Conservation (phyloP, 2,329 filamentous ascomycete species). For the Exophiala dermatitidis region DNA sequence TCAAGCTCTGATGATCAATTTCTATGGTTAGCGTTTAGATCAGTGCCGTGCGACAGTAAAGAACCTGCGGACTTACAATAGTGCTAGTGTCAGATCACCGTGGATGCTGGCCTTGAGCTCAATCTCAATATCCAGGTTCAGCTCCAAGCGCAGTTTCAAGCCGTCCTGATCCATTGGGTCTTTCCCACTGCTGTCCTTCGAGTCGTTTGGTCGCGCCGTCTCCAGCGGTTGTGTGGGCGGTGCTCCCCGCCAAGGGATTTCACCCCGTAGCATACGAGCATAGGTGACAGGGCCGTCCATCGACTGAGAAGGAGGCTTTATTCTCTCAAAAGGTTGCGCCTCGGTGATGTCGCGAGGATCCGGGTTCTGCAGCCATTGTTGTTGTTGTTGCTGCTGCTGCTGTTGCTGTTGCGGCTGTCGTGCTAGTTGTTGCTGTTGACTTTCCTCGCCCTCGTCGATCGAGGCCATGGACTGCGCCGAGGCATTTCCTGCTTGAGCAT, state of each 20-base stretch:
- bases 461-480: slow-evolving; percentile 25
- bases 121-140: slow-evolving; percentile 77
- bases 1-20: slow-evolving; percentile 25
- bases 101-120: slow-evolving; percentile 79
- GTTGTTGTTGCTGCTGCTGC: slow-evolving; percentile 13
- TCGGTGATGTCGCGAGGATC: slow-evolving; percentile 41
- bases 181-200: slow-evolving; percentile 39
- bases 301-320: slow-evolving; percentile 49
- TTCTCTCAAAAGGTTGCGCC: slow-evolving; percentile 49
- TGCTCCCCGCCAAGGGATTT: slow-evolving; percentile 48
- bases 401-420: slow-evolving; percentile 15
- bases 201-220: slow-evolving; percentile 36
- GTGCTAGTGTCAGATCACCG: slow-evolving; percentile 70
- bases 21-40: slow-evolving; percentile 22
- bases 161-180: slow-evolving; percentile 38
- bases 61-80: slow-evolving; percentile 56
- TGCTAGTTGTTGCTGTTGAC: slow-evolving; percentile 16
- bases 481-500: slow-evolving; percentile 22
- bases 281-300: slow-evolving; percentile 53
- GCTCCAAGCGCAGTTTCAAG: slow-evolving; percentile 63
- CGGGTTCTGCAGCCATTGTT: slow-evolving; percentile 24
- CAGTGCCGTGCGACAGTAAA: background rate
- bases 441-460: slow-evolving; percentile 22
- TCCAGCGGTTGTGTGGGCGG: slow-evolving; percentile 44
- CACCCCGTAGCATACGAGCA: slow-evolving; percentile 47